Evolutionary conservation across 2,329 filamentous ascomycete species (phyloP).

Genomic region (Magnaporthiopsis rhizophila): DNA sequence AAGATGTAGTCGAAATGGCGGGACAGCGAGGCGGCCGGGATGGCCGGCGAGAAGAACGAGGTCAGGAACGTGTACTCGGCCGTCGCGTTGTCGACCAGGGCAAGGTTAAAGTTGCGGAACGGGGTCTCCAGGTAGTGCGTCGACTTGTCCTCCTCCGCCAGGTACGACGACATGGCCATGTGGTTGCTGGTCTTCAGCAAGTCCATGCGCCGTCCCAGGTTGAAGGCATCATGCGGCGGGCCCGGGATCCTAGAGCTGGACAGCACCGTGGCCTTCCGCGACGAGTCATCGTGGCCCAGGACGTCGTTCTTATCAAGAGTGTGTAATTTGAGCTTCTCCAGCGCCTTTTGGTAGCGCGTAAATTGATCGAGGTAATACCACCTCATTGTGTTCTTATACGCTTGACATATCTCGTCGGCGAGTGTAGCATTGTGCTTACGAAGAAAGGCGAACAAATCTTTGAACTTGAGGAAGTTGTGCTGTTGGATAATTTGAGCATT

Average conservation of each 20-base stretch:
- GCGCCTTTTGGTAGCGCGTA: conserved; percentile 71
- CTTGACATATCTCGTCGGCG: conserved; percentile 81
- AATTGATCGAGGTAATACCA: conserved; percentile 98
- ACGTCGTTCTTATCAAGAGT: conserved; percentile 74
- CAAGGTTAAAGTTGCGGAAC: conserved; percentile 92
- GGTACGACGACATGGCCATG: conserved; percentile 73
- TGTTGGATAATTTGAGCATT: conserved; percentile 97
- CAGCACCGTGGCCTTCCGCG: conserved; percentile 54
- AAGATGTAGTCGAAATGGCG: conserved; percentile 84
- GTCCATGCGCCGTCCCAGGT: conserved; percentile 78
- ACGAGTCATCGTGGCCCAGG: conserved; percentile 68
- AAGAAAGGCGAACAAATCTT: conserved; percentile 80
- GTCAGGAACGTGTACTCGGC: conserved; percentile 93
- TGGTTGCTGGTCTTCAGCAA: conserved; percentile 67
- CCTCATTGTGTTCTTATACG: conserved; percentile 96
- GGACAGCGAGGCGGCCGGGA: conserved; percentile 69
- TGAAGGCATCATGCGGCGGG: conserved; percentile 76
- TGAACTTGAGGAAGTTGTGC: conserved; percentile 81
- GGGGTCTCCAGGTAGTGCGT: conserved; percentile 83
- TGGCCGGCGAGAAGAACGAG: conserved; percentile 74
- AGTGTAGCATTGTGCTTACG: conserved; percentile 74
- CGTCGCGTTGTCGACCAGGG: conserved; percentile 85
- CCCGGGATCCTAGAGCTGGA: conserved; percentile 42
- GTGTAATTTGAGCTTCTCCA: conserved; percentile 81
- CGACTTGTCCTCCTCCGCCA: conserved; percentile 82